Conservation (phyloP, 805 yeast genomes). For the Wickerhamomyces canadensis region DNA sequence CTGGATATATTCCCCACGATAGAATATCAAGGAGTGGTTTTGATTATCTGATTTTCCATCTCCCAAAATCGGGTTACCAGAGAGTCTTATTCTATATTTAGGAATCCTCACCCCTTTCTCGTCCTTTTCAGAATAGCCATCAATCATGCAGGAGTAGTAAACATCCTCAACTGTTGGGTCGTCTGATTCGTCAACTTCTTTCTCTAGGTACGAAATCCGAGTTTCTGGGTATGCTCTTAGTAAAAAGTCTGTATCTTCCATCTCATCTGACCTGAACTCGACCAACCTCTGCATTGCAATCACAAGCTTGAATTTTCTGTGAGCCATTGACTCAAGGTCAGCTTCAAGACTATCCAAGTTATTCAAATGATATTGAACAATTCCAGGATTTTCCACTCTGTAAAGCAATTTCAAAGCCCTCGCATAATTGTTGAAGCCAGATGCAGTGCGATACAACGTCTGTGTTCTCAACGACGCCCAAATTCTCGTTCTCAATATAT, state of each 20-base stretch:
- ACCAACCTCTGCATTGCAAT: slow-evolving; percentile 86
- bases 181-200: slow-evolving; percentile 28
- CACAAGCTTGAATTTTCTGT: slow-evolving; percentile 72
- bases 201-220: slow-evolving; percentile 49
- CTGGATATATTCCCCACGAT: slow-evolving; percentile 92
- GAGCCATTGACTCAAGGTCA: slow-evolving; percentile 68
- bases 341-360: slow-evolving; percentile 53
- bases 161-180: slow-evolving; percentile 23
- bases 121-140: slow-evolving; percentile 49
- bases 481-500: slow-evolving; percentile 64
- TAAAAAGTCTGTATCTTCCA: slow-evolving; percentile 59
- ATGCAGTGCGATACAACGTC: slow-evolving; percentile 74
- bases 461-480: slow-evolving; percentile 88
- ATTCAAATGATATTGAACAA: slow-evolving; percentile 37
- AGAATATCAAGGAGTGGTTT: slow-evolving; percentile 78
- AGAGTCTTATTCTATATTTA: slow-evolving; percentile 59
- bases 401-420: slow-evolving; percentile 67
- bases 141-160: slow-evolving; percentile 64
- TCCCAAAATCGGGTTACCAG: slow-evolving; percentile 93
- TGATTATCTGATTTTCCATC: slow-evolving; percentile 97
- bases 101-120: slow-evolving; percentile 57
- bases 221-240: slow-evolving; percentile 69
- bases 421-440: slow-evolving; percentile 78
- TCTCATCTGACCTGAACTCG: slow-evolving; percentile 59
- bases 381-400: slow-evolving; percentile 57